These are phyloP conservation scores for Sinapis alba DNA, from an alignment of 441 rosid species.

Conservation along the genomic window DNA sequence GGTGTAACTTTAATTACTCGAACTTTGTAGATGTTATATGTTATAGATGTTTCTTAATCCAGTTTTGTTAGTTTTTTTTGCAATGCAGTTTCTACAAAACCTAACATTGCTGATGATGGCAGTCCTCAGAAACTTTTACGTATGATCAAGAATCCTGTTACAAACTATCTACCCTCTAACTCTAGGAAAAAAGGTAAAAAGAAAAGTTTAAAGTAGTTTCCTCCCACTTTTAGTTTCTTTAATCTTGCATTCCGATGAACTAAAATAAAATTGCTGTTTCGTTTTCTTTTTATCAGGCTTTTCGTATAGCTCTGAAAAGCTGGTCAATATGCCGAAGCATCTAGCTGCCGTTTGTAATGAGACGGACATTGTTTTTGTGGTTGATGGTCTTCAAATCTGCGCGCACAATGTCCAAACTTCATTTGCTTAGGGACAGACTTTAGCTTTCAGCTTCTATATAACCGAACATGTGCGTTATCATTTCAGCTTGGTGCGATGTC, in stretches of 20 bases:
- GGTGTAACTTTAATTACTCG: too few species aligned
- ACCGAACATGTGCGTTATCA: not conserved
- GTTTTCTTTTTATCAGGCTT: constrained; percentile 54
- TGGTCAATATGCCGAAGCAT: constrained; percentile 63
- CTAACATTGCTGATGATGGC: constrained; percentile 51
- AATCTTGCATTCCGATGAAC: not conserved
- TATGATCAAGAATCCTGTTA: constrained; percentile 58
- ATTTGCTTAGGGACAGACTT: not conserved
- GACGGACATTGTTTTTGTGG: constrained; percentile 79
- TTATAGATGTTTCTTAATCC: constrained; percentile 12
- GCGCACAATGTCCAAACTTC: too few species aligned
- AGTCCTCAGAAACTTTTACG: constrained; percentile 55
- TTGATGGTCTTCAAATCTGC: constrained; percentile 39
- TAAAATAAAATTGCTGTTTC: not conserved
- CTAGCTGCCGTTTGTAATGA: constrained; percentile 53
- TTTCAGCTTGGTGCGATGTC: constrained; percentile 89
- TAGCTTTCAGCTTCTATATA: not conserved
- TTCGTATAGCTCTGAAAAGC: constrained; percentile 70
- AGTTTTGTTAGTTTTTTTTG: constrained; percentile 15
- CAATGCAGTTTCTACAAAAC: constrained; percentile 65
- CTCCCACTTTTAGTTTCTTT: not conserved
- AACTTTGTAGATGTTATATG: too few species aligned
- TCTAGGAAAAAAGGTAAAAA: constrained; percentile 57
- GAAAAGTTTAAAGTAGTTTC: not conserved
- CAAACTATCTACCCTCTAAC: constrained; percentile 47